Evolutionary conservation across 176 grass and related monocot species (phyloP).

Genomic region (Triticum aestivum): DNA sequence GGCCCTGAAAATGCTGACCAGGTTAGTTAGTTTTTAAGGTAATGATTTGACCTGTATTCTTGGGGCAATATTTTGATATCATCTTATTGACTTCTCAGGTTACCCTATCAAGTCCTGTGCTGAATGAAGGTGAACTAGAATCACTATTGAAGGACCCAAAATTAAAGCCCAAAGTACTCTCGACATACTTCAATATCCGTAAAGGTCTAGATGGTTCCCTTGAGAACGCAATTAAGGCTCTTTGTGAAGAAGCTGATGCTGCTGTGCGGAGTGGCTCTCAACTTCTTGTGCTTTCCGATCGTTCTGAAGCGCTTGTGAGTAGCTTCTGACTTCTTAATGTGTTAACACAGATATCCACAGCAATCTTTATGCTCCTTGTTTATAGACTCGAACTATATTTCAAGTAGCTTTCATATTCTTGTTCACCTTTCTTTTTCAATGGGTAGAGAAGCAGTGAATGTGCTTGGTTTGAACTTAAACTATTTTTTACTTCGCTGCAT

Average conservation of each 20-base stretch:
- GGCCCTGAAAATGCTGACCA: conserved; percentile 95
- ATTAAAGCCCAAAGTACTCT: conserved; percentile 77
- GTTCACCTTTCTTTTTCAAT: not conserved
- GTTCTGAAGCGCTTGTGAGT: conserved; percentile 83
- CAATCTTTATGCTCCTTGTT: not conserved
- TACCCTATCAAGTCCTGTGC: conserved; percentile 82
- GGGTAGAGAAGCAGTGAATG: not conserved
- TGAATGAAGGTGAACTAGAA: conserved; percentile 98
- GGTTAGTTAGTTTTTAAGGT: conserved; percentile 53
- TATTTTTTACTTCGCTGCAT: not conserved
- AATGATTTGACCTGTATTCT: conserved; percentile 16
- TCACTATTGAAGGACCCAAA: conserved; percentile 74
- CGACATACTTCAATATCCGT: conserved; percentile 87
- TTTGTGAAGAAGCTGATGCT: conserved; percentile 95
- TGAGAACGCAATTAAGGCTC: conserved; percentile 57
- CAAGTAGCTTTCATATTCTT: not conserved
- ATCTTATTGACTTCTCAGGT: conserved; percentile 59
- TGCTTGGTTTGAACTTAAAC: not conserved
- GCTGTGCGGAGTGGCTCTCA: conserved; percentile 92
- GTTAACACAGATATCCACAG: not conserved
- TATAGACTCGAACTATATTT: conserved; percentile 19
- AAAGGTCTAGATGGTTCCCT: conserved; percentile 97
- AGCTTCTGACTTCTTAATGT: conserved; percentile 27
- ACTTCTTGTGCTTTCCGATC: conserved; percentile 96
- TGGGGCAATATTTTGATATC: conserved; percentile 23